These are phyloP conservation scores for Euphorbia peplus DNA, from an alignment of 345 rosid species.

Conservation along the genomic window DNA sequence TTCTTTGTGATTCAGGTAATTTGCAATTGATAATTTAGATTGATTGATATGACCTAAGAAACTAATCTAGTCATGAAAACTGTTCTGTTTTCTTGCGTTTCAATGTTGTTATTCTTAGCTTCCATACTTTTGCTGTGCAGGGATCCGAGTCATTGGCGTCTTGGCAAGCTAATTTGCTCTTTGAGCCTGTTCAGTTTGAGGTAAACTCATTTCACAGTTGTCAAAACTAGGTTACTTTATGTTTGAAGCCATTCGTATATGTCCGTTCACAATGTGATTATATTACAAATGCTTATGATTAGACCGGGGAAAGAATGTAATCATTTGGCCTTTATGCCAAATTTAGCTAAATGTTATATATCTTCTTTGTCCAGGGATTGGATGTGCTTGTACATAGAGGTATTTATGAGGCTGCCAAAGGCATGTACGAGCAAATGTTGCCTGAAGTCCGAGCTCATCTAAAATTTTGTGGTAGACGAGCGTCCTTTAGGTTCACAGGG, in stretches of 20 bases:
- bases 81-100: background rate
- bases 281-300: background rate
- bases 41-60: background rate
- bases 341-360: background rate
- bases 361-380: conserved; percentile 48
- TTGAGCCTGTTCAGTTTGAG: conserved; percentile 91
- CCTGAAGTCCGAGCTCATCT: conserved; percentile 80
- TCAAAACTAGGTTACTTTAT: background rate
- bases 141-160: conserved; percentile 93
- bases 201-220: conserved; percentile 28
- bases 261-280: background rate
- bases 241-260: background rate
- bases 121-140: conserved; percentile 31
- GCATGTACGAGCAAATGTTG: conserved; percentile 82
- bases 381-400: conserved; percentile 91
- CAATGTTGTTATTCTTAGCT: background rate
- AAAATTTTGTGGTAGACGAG: conserved; percentile 53
- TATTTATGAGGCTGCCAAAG: conserved; percentile 97
- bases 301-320: background rate
- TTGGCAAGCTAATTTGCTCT: conserved; percentile 93
- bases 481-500: conserved; percentile 84
- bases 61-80: background rate
- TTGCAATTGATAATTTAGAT: conserved; percentile 42
- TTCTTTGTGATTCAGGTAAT: conserved; percentile 87
- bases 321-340: background rate